Conservation (phyloP, 805 yeast species). For the Jamesozyma lodderae region DNA sequence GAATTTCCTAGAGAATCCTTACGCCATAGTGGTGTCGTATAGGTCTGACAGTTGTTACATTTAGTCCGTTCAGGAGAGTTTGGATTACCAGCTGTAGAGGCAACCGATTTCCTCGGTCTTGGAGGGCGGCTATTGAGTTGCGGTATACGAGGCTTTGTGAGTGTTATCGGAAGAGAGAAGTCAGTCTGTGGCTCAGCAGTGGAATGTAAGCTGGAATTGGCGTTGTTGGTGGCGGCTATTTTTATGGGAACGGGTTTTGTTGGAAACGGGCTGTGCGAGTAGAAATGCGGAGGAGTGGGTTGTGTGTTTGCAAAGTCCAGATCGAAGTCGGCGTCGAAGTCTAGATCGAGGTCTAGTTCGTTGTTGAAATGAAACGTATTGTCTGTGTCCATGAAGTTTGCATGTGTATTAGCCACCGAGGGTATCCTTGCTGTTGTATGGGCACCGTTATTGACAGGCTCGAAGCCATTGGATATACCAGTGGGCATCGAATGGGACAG, state of each 20-base stretch:
- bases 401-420: neutral
- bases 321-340: constrained; percentile 1
- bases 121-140: too few species aligned
- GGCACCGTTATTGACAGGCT: neutral
- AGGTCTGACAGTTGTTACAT: constrained; percentile 84
- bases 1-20: constrained; percentile 86
- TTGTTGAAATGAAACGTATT: neutral
- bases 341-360: neutral
- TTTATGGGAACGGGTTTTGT: too few species aligned
- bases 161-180: too few species aligned
- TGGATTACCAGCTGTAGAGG: neutral
- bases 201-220: too few species aligned
- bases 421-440: neutral
- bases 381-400: constrained; percentile 1
- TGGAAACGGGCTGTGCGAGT: too few species aligned
- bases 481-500: constrained; percentile 1
- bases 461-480: neutral
- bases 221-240: neutral
- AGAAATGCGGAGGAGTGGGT: too few species aligned
- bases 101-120: too few species aligned
- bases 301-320: neutral
- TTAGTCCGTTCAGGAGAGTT: constrained; percentile 19
- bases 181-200: too few species aligned
- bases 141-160: too few species aligned
- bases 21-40: constrained; percentile 90